Evolutionary conservation across 2,329 filamentous ascomycete genomes (phyloP), one percentile per base, ranked within the genome.

Genomic region (Penicillium palitans): DNA sequence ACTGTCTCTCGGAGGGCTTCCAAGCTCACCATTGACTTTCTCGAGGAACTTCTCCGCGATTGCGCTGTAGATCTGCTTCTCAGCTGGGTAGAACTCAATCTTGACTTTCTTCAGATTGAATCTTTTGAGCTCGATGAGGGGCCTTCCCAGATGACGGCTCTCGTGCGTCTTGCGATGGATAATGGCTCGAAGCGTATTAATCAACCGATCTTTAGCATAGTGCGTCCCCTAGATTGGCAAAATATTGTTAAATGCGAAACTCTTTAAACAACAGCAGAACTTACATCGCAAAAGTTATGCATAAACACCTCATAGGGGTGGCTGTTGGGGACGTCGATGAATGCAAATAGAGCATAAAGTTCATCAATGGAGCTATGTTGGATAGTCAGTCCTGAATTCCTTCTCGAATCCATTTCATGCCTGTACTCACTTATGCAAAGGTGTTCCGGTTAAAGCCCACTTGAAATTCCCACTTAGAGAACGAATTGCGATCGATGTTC

Each of bases 151-250:
- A 17, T 41, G n/a, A 7, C 35, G 49, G 25, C 49, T 52, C 17
- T 52, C 49, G 13, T 52, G 49, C 2, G 49, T 52, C 9, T 52
- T 52, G 13, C 49, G 49, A 13, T 52, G 49, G 8, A 52, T 52
- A 2, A 52, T 17, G 13, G 49, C 49, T 13, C 49, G 49, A 41
- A 52, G 49, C n/a, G 17, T 40, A 13, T 52, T 52, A 25, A 52
- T 41, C 49, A 41, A 41, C 15, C 49, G 49, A 1, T 41, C 2
- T 29, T n/a, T 52, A n/a, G 35, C n/a, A 7, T 6, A 5, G 4
- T 24, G 1, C 12, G 37, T 41, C n/a, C 49, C 49, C 49, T 52
- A 41, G 1, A 24, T 29, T 31, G 49, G 12, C 1, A 31, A 21
- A 47, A 5, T 7, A 21, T 8, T 21, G 13, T 29, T 27, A 29